Evolutionary conservation across 768 basidiomycete species (phyloP), one percentile per base, ranked within the genome.

Genomic region (Boletellus ananas): DNA sequence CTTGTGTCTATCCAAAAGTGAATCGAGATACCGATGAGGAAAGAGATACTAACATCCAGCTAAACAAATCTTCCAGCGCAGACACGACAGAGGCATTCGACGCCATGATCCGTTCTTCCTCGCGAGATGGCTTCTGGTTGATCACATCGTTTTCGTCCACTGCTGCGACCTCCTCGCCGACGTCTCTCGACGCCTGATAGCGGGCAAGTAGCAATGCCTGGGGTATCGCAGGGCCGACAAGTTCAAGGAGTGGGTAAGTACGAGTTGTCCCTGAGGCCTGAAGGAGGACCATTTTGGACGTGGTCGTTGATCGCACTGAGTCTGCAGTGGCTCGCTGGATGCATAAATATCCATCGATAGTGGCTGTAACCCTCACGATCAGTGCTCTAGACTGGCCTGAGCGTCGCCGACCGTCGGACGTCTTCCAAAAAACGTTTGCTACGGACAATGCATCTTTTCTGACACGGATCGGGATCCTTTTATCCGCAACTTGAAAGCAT

Each of bases 61-160:
- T 58, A n/a, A 55, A 58, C 14, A 61, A 18, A 36, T 61, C 47
- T 17, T 61, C 59, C 31, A 61, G 33, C 5, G 45, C 35, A 20
- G 49, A 52, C 8, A 58, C 56, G 14, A 58, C 51, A 11, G 18
- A 33, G 13, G 25, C 44, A 16, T 53, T 58, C 2, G 47, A 48
- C 18, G 14, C 11, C 33, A 56, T 44, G 17, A 58, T 34, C 2
- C 51, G 50, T 21, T 61, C 49, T 14, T 58, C 60, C 25, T 62
- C 56, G 20, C 16, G 41, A 3, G 49, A 49, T 27, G 49, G 50
- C 33, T 51, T 58, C 27, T 54, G 54, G 37, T n/a, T 41, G 34
- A 61, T 40, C 27, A 52, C 35, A 31, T 52, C 47, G 31, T 52
- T 51, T 45, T 56, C 57, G 20, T 47, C 35, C n/a, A 33, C 42